A percentile compares a stretch with the other conserved stretches of the same genome.
These are phyloP conservation scores for Penicillium sp. DNA, from an alignment of 2,329 filamentous ascomycete species.

Conservation along the genomic window DNA sequence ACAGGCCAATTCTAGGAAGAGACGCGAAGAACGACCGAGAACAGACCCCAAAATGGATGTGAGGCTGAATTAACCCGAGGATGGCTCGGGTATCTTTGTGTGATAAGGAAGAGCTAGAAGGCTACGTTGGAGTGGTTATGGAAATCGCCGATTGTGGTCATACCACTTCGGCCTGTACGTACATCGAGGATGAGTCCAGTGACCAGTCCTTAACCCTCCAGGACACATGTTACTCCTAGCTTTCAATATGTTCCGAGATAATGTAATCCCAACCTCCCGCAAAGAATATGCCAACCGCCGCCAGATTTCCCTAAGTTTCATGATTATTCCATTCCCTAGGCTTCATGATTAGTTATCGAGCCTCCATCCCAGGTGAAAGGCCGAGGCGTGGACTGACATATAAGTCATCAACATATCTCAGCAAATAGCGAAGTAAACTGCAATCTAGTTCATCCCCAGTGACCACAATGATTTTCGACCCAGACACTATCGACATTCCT, in stretches of 20 bases:
- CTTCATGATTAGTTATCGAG: not conserved
- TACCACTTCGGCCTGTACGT: not conserved
- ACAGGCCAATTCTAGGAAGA: not conserved
- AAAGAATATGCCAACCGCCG: not conserved
- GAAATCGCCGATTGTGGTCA: not conserved
- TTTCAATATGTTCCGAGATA: constrained; percentile 1
- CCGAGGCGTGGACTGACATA: not conserved
- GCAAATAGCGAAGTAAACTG: not conserved
- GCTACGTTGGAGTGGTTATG: not conserved
- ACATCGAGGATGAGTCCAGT: not conserved
- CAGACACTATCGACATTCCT: constrained; percentile 20
- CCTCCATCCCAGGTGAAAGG: not conserved
- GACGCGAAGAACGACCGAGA: not conserved
- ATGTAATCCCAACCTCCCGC: not conserved
- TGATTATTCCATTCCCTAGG: not conserved
- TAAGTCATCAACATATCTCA: not conserved
- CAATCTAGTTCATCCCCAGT: not conserved
- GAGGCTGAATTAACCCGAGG: too few relatives aligned
- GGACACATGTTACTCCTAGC: not conserved
- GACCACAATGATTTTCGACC: constrained; percentile 4
- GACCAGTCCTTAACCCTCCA: not conserved
- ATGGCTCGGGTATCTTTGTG: not conserved
- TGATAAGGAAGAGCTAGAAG: not conserved
- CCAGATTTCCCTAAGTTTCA: too few relatives aligned
- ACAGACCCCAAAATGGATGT: not conserved